phyloP scores from a whole-genome alignment of 202 grass and related monocot species.

The Eragrostis tef region DNA sequence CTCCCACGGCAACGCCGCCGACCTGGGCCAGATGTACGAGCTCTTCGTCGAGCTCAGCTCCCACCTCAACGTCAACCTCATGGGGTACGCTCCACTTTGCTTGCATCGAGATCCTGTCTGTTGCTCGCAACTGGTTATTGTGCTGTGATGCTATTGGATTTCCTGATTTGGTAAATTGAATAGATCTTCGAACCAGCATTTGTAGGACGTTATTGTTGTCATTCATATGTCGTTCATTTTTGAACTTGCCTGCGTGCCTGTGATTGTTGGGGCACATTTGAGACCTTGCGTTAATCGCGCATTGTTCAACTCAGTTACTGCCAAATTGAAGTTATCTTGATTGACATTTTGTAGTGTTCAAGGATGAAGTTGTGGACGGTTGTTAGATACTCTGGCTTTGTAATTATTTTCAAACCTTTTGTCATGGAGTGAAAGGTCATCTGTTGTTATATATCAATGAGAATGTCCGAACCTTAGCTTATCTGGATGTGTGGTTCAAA shows the following conservation, averaged over 20 bases:
- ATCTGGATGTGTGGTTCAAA: conserved; percentile 34
- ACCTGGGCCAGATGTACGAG: conserved; percentile 91
- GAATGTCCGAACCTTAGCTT: conserved; percentile 27
- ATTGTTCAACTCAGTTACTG: not conserved
- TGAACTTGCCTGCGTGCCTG: not conserved
- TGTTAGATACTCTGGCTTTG: conserved; percentile 22
- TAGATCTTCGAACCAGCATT: not conserved
- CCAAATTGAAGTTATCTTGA: not conserved
- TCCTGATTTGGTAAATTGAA: not conserved
- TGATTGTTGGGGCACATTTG: conserved; percentile 13
- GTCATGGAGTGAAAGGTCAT: not conserved
- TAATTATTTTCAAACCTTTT: not conserved
- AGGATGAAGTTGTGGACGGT: not conserved
- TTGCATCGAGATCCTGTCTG: not conserved
- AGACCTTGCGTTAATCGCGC: conserved; percentile 10
- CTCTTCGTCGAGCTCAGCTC: conserved; percentile 86
- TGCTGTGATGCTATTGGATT: not conserved
- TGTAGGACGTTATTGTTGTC: not conserved
- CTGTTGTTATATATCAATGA: conserved; percentile 19
- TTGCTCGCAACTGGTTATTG: not conserved
- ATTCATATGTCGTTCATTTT: not conserved
- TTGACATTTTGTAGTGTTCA: not conserved
- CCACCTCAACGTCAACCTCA: conserved; percentile 80
- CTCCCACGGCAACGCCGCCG: conserved; percentile 87
- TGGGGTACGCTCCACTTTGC: conserved; percentile 55